A percentile compares a stretch with the other conserved stretches of the same genome.
Evolutionary conservation across 78 protist genomes (phyloP).

Genomic region (Chrysochromulina parva): DNA sequence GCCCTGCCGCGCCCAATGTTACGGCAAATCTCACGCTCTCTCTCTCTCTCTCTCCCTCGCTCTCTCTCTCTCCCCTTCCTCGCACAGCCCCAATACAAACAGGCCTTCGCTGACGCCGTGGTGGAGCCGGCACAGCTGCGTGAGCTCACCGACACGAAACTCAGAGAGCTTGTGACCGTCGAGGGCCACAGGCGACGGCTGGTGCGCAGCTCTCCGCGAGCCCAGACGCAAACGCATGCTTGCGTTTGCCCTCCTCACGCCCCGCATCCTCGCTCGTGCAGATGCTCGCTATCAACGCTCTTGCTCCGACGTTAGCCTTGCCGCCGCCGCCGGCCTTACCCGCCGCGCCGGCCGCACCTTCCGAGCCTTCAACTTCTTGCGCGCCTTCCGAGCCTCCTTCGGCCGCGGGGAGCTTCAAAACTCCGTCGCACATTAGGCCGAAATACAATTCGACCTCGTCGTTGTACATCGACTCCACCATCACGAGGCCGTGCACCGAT

Average conservation of each 20-base stretch:
- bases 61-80: not conserved
- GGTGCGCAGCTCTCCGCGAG: not conserved
- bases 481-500: not conserved
- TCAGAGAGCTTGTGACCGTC: not conserved
- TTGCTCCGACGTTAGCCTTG: not conserved
- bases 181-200: not conserved
- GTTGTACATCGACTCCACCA: not conserved
- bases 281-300: too few relatives aligned
- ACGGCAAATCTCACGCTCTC: not conserved
- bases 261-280: too few relatives aligned
- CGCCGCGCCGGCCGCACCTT: too few relatives aligned
- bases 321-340: not conserved
- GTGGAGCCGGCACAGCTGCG: not conserved
- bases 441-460: not conserved
- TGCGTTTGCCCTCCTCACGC: too few relatives aligned
- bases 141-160: not conserved
- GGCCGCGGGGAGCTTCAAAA: too few relatives aligned
- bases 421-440: not conserved
- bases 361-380: too few relatives aligned
- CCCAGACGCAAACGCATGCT: too few relatives aligned
- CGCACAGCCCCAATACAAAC: not conserved
- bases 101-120: not conserved
- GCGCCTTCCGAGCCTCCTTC: too few relatives aligned
- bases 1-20: too few relatives aligned
- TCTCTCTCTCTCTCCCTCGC: not conserved